These are phyloP conservation scores for Circinella minor DNA, from an alignment of 371 early-diverging fungal species.

Conservation along the genomic window DNA sequence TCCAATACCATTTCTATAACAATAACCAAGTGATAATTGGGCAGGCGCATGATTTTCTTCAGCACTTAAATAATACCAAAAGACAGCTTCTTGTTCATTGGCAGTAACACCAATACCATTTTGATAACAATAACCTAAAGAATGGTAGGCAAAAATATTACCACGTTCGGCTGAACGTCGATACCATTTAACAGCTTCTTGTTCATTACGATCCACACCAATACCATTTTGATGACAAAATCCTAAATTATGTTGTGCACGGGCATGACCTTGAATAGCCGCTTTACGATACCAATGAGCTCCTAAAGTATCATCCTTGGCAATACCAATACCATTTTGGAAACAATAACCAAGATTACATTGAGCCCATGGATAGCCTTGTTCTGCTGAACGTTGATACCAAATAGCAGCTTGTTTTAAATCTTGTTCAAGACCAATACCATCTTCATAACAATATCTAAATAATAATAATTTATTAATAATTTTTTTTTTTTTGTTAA, in stretches of 20 bases:
- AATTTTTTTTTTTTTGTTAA: not conserved
- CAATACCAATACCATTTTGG: slow-evolving; percentile 83
- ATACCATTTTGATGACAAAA: slow-evolving; percentile 86
- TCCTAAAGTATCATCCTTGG: slow-evolving; percentile 61
- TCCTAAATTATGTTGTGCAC: slow-evolving; percentile 87
- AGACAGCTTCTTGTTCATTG: slow-evolving; percentile 68
- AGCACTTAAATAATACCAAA: slow-evolving; percentile 69
- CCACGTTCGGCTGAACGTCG: slow-evolving; percentile 75
- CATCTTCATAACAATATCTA: slow-evolving; percentile 75
- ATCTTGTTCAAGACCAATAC: slow-evolving; percentile 71
- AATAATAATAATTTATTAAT: not conserved
- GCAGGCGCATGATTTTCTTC: slow-evolving; percentile 69
- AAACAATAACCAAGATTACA: slow-evolving; percentile 85
- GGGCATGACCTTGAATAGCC: slow-evolving; percentile 77
- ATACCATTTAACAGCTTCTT: slow-evolving; percentile 74
- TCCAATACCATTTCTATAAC: slow-evolving; percentile 76
- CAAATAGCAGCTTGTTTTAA: slow-evolving; percentile 51
- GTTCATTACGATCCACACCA: slow-evolving; percentile 67
- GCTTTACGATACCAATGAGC: slow-evolving; percentile 82
- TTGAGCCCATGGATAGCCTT: slow-evolving; percentile 63
- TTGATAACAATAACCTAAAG: slow-evolving; percentile 85
- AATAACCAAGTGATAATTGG: slow-evolving; percentile 79
- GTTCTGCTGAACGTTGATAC: slow-evolving; percentile 74
- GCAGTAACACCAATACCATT: slow-evolving; percentile 83
- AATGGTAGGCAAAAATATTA: slow-evolving; percentile 80